Evolutionary conservation across 1,284 basidiomycete genomes (phyloP), one percentile per base, ranked within the genome.

Genomic region (Rhizoctonia solani): DNA sequence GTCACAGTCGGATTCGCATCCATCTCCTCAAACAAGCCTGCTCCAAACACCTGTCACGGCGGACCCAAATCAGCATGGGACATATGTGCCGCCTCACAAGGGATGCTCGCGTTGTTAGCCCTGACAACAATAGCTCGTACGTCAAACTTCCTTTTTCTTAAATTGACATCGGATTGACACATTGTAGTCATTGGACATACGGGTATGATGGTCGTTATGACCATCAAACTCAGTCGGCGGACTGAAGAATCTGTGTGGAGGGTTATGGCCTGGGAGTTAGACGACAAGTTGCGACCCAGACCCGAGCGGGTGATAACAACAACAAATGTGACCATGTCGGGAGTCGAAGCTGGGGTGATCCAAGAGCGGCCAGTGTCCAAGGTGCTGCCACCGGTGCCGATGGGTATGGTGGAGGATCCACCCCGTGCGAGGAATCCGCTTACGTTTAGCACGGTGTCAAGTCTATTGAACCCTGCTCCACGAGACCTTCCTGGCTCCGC

Each of bases 361-460:
- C 47, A 39, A 30, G 47, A 6, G 2, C 30, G 58, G 19, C 58
- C 58, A 6, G 8, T 46, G n/a, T 46, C 44, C 44, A 61, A 59
- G 30, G 39, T 27, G 41, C 55, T 59, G 29, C 55, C 55, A 2
- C 39, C 39, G 19, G 29, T 59, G n/a, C 55, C 42, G 27, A 41
- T 27, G n/a, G n/a, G n/a, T n/a, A n/a, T n/a, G n/a, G n/a, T n/a
- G n/a, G n/a, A n/a, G n/a, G n/a, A n/a, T n/a, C n/a, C n/a, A n/a
- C n/a, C n/a, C n/a, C n/a, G n/a, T n/a, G n/a, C n/a, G n/a, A 44
- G 46, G n/a, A 47, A 50, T 16, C 58, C 58, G 32, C 29, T 61
- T 29, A 61, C 58, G 58, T 61, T 61, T 37, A 52, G 58, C 47
- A 34, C 58, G 6, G 44, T 61, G 14, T 61, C 56, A 6, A 49